A percentile compares a stretch with the other conserved stretches of the same genome.
Conservation (phyloP, 1,139 yeast genomes). For the Yamadazyma pseudoaaseri region DNA sequence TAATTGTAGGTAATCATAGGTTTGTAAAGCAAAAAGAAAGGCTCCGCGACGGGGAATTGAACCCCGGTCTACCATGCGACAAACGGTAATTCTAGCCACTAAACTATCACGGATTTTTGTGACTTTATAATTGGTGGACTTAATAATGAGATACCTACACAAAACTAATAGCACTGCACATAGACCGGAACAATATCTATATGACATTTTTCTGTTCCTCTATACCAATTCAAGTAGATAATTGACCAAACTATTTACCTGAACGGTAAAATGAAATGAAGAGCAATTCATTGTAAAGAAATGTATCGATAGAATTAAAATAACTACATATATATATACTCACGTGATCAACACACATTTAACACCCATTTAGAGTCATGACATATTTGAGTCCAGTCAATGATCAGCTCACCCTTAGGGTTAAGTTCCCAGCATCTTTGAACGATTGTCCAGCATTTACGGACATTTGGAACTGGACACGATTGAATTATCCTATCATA, state of each 20-base stretch:
- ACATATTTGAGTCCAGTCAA: slow-evolving; percentile 32
- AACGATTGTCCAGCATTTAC: slow-evolving; percentile 20
- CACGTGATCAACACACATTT: slow-evolving; percentile 19
- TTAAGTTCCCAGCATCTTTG: slow-evolving; percentile 28
- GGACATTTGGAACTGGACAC: slow-evolving; percentile 24
- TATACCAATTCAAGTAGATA: no score
- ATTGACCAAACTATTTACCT: no score
- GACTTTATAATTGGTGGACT: no score
- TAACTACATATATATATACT: no score
- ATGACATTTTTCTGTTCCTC: no score
- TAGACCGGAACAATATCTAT: no score
- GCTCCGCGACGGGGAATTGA: slow-evolving; percentile 50
- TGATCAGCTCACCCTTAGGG: slow-evolving; percentile 19
- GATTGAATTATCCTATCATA: slow-evolving; percentile 12
- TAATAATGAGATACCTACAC: no score
- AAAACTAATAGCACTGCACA: no score
- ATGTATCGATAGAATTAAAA: no score
- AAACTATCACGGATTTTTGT: slow-evolving; percentile 33
- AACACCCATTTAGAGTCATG: slow-evolving; percentile 28
- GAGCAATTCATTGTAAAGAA: no score
- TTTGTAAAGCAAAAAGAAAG: slow-evolving; percentile 9
- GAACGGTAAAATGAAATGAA: no score
- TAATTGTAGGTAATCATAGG: no score
- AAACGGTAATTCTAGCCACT: slow-evolving; percentile 49
- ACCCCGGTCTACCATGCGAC: slow-evolving; percentile 51